Conservation (phyloP, 2,329 filamentous ascomycete species). For the Penicillium expansum region DNA sequence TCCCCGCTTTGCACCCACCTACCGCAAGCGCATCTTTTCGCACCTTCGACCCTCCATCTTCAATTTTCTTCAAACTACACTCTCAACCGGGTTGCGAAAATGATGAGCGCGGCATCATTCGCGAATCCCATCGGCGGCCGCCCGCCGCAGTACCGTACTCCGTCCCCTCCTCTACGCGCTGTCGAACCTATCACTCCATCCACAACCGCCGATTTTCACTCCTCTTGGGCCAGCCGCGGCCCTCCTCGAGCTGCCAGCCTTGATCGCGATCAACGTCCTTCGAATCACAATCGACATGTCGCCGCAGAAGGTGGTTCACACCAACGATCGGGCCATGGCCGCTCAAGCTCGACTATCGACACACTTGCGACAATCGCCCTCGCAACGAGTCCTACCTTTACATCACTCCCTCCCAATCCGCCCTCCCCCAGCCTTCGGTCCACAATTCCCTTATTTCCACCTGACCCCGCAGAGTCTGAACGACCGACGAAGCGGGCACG, state of each 20-base stretch:
- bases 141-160: constrained; percentile 46
- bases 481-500: constrained; percentile 60
- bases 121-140: constrained; percentile 35
- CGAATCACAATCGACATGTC: constrained; percentile 22
- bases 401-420: constrained; percentile 34
- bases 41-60: constrained; percentile 22
- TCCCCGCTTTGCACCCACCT: constrained; percentile 43
- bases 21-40: constrained; percentile 33
- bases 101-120: constrained; percentile 43
- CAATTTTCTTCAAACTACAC: constrained; percentile 8
- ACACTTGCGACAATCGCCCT: constrained; percentile 52
- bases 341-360: constrained; percentile 49
- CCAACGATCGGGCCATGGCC: constrained; percentile 41
- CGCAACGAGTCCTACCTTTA: constrained; percentile 48
- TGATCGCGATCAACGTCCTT: constrained; percentile 23
- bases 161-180: constrained; percentile 47
- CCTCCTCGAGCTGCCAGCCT: constrained; percentile 24
- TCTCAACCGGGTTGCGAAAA: constrained; percentile 21
- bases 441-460: constrained; percentile 29
- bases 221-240: constrained; percentile 32
- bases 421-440: constrained; percentile 28
- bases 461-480: constrained; percentile 37
- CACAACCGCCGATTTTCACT: constrained; percentile 28
- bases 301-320: constrained; percentile 23
- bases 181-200: constrained; percentile 47